Conservation (phyloP, 2,329 filamentous ascomycete genomes). For the Calcarisporium arbuscula region DNA sequence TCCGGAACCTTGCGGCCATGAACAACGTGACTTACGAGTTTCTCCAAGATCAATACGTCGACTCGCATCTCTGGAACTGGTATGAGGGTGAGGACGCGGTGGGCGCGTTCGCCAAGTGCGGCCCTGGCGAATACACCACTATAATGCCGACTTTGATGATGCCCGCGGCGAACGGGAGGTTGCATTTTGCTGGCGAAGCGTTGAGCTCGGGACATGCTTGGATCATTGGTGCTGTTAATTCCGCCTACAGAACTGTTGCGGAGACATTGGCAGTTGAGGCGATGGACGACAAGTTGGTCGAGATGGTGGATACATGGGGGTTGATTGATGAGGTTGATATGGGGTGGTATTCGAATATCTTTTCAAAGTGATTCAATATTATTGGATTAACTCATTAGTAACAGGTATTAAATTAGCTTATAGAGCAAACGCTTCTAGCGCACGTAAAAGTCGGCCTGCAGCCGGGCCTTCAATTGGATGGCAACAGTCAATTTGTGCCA, state of each 20-base stretch:
- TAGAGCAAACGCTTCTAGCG: too few species aligned
- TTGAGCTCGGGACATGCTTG: slow-evolving; percentile 18
- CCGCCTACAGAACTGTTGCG: slow-evolving; percentile 17
- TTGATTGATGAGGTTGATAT: slow-evolving; percentile 15
- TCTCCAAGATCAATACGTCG: slow-evolving; percentile 12
- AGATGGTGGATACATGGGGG: slow-evolving; percentile 13
- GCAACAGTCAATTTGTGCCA: too few species aligned
- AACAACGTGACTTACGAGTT: slow-evolving; percentile 16
- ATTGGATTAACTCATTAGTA: too few species aligned
- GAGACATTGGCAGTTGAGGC: slow-evolving; percentile 11
- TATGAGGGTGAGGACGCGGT: slow-evolving; percentile 15
- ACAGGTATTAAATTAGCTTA: too few species aligned
- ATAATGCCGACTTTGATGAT: slow-evolving; percentile 15
- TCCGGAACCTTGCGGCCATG: slow-evolving; percentile 13
- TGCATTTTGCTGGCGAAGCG: slow-evolving; percentile 20
- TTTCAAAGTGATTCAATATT: too few species aligned
- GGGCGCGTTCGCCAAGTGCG: slow-evolving; percentile 19
- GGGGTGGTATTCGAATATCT: slow-evolving; percentile 16
- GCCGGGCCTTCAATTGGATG: too few species aligned
- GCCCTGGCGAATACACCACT: slow-evolving; percentile 16
- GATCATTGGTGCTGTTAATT: slow-evolving; percentile 20
- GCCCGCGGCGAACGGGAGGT: slow-evolving; percentile 15
- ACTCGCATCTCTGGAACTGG: slow-evolving; percentile 17
- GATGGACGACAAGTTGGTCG: slow-evolving; percentile 12
- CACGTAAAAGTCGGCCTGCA: too few species aligned